Conservation (phyloP, 2,329 filamentous ascomycete species). For the Ceratocystis alfenasii region DNA sequence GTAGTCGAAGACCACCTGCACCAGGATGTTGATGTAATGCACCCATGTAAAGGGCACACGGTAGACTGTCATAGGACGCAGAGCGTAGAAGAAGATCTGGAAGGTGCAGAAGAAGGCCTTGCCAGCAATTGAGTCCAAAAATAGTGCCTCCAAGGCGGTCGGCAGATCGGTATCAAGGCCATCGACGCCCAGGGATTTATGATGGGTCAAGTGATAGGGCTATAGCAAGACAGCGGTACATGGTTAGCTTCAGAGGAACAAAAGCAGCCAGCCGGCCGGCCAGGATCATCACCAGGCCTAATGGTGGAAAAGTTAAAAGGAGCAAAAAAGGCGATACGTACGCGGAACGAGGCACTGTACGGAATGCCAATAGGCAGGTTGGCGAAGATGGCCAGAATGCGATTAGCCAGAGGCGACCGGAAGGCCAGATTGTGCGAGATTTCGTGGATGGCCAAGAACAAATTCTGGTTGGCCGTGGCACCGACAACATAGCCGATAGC, state of each 20-base stretch:
- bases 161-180: constrained; percentile 93
- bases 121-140: constrained; percentile 87
- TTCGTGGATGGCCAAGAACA: constrained; percentile 97
- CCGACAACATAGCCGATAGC: constrained; percentile 80
- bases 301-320: no score
- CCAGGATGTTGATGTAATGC: constrained; percentile 67
- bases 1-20: constrained; percentile 69
- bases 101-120: constrained; percentile 99
- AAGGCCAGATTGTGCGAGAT: constrained; percentile 98
- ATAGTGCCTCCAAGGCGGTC: constrained; percentile 77
- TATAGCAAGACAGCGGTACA: constrained; percentile 28
- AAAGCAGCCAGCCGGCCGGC: not conserved
- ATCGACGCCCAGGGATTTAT: constrained; percentile 95
- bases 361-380: constrained; percentile 93
- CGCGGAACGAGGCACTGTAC: constrained; percentile 89
- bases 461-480: constrained; percentile 93
- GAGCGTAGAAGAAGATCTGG: constrained; percentile 96
- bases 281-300: no score
- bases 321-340: constrained; percentile 33
- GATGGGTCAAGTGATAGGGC: constrained; percentile 96
- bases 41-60: constrained; percentile 74
- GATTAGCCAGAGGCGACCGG: constrained; percentile 64
- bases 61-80: constrained; percentile 92
- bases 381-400: constrained; percentile 79
- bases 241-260: constrained; percentile 14